These are phyloP conservation scores for Hymenotorrendiella dingleyae DNA, from an alignment of 2,329 filamentous ascomycete genomes.

Conservation along the genomic window DNA sequence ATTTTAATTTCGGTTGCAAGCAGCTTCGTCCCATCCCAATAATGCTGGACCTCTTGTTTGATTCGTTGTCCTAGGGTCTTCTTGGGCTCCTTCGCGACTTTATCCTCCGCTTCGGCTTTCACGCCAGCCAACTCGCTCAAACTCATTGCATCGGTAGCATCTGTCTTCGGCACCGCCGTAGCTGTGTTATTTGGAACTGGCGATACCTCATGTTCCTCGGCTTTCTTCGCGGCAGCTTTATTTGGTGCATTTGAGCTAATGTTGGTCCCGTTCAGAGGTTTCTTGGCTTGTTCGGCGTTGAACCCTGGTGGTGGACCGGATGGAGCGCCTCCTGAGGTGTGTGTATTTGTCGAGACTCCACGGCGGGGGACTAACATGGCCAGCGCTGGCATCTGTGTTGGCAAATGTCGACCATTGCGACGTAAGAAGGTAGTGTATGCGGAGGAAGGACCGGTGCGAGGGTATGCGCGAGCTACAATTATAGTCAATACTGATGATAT, in stretches of 20 bases:
- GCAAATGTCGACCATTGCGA: conserved; percentile 29
- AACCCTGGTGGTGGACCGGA: conserved; percentile 63
- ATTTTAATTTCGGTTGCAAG: conserved; percentile 89
- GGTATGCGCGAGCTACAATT: conserved; percentile 27
- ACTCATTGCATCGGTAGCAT: conserved; percentile 25
- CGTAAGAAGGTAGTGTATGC: conserved; percentile 29
- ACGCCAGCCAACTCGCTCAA: conserved; percentile 58
- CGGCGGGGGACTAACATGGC: conserved; percentile 53
- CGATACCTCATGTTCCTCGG: conserved; percentile 23
- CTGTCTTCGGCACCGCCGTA: conserved; percentile 29
- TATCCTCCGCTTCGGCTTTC: conserved; percentile 56
- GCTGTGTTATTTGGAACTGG: conserved; percentile 19
- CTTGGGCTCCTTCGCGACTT: conserved; percentile 72
- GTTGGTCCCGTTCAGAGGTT: conserved; percentile 42
- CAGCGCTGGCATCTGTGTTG: conserved; percentile 39
- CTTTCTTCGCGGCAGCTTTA: conserved; percentile 22
- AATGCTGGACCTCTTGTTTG: conserved; percentile 89
- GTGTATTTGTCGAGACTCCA: conserved; percentile 53
- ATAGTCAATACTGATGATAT: conserved; percentile 9
- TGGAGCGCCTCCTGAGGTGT: conserved; percentile 39
- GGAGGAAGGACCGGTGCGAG: conserved; percentile 26
- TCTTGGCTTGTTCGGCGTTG: conserved; percentile 63
- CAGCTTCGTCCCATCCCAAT: conserved; percentile 98
- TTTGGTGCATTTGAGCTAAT: conserved; percentile 27
- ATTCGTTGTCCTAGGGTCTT: conserved; percentile 86